Conservation (phyloP, 2,329 filamentous ascomycete species). For the Alternaria solani region DNA sequence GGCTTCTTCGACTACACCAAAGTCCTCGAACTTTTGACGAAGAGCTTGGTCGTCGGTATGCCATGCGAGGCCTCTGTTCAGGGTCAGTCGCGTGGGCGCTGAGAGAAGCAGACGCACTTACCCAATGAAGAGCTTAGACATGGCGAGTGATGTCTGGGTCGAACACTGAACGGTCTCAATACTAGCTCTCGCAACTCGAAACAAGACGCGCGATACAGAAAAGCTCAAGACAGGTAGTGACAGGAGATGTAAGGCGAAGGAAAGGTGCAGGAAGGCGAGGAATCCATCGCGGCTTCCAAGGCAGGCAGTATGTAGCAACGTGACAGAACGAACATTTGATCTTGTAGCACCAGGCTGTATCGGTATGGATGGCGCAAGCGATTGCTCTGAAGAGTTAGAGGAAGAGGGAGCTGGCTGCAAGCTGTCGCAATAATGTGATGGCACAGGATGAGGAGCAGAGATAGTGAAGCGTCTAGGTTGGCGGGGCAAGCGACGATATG, state of each 20-base stretch:
- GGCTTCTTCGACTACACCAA: conserved; percentile 90
- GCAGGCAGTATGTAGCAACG: conserved; percentile 44
- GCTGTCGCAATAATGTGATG: conserved; percentile 23
- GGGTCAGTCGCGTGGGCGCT: conserved; percentile 15
- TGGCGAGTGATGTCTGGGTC: conserved; percentile 55
- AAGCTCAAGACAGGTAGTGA: conserved; percentile 33
- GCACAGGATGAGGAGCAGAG: conserved; percentile 27
- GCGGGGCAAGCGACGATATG: conserved; percentile 42
- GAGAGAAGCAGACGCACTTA: conserved; percentile 58
- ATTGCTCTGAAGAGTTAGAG: conserved; percentile 27
- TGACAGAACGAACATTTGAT: conserved; percentile 53
- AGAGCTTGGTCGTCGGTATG: conserved; percentile 92
- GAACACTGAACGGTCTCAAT: conserved; percentile 53
- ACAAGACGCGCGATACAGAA: conserved; percentile 40
- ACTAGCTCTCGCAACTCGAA: conserved; percentile 43
- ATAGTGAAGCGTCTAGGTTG: conserved; percentile 37
- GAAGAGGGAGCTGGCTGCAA: conserved; percentile 24
- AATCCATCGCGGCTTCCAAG: conserved; percentile 42
- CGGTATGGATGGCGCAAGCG: conserved; percentile 35
- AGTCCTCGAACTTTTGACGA: conserved; percentile 90
- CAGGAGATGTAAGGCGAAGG: conserved; percentile 29
- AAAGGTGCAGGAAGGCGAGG: conserved; percentile 30
- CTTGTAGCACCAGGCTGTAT: conserved; percentile 40
- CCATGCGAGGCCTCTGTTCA: conserved; percentile 91
- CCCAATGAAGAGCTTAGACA: conserved; percentile 97